These are phyloP conservation scores for Fusarium metavorans DNA, from an alignment of 2,329 filamentous ascomycete genomes.

Conservation along the genomic window DNA sequence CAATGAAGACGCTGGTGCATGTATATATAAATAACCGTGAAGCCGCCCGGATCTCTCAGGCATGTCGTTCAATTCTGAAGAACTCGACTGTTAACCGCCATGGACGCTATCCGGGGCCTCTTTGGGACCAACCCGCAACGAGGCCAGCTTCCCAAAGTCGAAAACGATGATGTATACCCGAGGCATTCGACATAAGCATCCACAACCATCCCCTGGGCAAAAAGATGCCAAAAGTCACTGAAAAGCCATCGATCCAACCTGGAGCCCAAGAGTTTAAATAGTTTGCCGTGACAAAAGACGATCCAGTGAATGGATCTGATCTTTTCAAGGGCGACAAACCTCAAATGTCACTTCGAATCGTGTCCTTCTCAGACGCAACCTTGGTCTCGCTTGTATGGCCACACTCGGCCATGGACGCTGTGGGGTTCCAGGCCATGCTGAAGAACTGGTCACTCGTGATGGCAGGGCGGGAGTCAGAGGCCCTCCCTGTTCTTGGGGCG, in stretches of 20 bases:
- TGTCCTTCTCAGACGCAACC: conserved; percentile 62
- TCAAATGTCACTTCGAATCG: conserved; percentile 60
- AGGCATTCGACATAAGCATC: conserved; percentile 52
- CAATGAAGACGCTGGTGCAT: background rate
- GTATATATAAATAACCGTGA: background rate
- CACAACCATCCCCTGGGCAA: conserved; percentile 55
- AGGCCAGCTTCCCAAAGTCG: background rate
- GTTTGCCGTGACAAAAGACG: conserved; percentile 24
- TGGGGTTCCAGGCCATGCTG: conserved; percentile 57
- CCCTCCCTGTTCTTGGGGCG: conserved; percentile 51
- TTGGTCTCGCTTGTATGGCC: conserved; percentile 59
- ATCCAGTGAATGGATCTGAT: conserved; percentile 50
- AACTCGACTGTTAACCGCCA: background rate
- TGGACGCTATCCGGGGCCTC: background rate
- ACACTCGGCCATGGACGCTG: conserved; percentile 61
- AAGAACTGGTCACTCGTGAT: conserved; percentile 60
- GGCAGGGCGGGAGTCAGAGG: conserved; percentile 55
- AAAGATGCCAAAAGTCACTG: conserved; percentile 47
- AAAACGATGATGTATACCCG: conserved; percentile 19
- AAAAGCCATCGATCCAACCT: conserved; percentile 33
- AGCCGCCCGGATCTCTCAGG: background rate
- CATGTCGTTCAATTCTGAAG: background rate
- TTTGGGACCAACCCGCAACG: background rate
- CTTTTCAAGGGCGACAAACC: conserved; percentile 57
- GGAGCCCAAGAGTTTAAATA: conserved; percentile 27